A percentile compares a stretch with the other conserved stretches of the same genome.
phyloP scores from a whole-genome alignment of 768 basidiomycete species.

The Podaxis sp. region DNA sequence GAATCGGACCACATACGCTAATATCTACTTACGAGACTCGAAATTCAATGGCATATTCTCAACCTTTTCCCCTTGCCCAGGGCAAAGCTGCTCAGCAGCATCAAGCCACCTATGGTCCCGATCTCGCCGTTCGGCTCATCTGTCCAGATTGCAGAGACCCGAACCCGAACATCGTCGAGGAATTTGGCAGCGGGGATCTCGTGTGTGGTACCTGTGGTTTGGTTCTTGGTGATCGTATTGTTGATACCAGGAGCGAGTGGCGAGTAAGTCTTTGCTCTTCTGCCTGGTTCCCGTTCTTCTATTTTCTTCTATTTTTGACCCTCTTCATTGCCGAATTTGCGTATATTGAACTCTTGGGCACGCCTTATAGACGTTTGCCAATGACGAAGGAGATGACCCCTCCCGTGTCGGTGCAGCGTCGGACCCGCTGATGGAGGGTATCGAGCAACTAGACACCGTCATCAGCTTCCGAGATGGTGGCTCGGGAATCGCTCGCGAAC shows the following conservation, averaged over 20 bases:
- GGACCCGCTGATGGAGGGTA: conserved; percentile 90
- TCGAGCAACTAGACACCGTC: conserved; percentile 91
- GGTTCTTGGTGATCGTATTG: conserved; percentile 93
- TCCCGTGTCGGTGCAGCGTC: conserved; percentile 98
- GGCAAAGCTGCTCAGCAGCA: conserved; percentile 43
- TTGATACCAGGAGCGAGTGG: conserved; percentile 99
- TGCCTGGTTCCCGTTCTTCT: conserved; percentile 16
- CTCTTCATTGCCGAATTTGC: neutral
- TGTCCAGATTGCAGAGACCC: conserved; percentile 96
- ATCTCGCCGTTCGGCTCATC: conserved; percentile 84
- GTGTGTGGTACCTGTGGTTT: conserved; percentile 93
- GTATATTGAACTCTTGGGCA: conserved; percentile 9
- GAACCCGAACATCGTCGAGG: conserved; percentile 93
- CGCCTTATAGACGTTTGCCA: conserved; percentile 84
- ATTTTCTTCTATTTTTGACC: conserved; percentile 18
- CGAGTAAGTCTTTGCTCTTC: conserved; percentile 56
- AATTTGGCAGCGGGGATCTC: conserved; percentile 96
- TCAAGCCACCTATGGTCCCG: conserved; percentile 68
- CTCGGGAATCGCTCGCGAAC: conserved; percentile 85
- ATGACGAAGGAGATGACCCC: conserved; percentile 98
- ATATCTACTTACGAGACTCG: neutral
- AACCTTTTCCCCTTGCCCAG: conserved; percentile 76
- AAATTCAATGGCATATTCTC: conserved; percentile 59
- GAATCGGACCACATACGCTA: neutral
- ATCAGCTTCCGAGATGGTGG: conserved; percentile 97